These are phyloP conservation scores for Cladosporium sp. DNA, from an alignment of 2,329 filamentous ascomycete genomes.

Conservation along the genomic window DNA sequence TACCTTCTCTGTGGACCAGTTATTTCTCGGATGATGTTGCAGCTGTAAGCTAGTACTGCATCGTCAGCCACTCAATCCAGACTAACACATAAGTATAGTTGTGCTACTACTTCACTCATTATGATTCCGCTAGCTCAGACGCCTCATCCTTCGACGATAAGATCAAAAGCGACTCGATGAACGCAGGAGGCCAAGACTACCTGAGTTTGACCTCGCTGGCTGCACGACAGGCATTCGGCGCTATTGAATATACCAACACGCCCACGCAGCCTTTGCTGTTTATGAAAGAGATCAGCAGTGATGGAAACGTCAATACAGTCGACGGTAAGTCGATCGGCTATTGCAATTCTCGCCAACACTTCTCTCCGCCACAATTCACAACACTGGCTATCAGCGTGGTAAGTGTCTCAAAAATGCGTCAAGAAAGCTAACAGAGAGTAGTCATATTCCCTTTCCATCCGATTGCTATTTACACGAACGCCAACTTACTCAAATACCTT, in stretches of 20 bases:
- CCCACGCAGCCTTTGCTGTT: slow-evolving; percentile 52
- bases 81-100: slow-evolving; percentile 13
- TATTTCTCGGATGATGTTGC: slow-evolving; percentile 51
- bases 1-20: slow-evolving; percentile 55
- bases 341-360: not conserved
- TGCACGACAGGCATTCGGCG: slow-evolving; percentile 54
- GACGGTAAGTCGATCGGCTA: slow-evolving; percentile 25
- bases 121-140: slow-evolving; percentile 38
- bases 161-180: slow-evolving; percentile 49
- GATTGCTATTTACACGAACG: slow-evolving; percentile 39
- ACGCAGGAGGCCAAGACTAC: slow-evolving; percentile 52
- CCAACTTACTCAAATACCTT: slow-evolving; percentile 35
- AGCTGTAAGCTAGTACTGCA: slow-evolving; percentile 40
- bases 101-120: slow-evolving; percentile 55
- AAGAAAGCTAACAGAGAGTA: not conserved
- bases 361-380: not conserved
- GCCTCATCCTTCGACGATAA: slow-evolving; percentile 47
- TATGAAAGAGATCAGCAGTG: slow-evolving; percentile 59
- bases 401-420: not conserved
- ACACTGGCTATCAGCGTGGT: not conserved
- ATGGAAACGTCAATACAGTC: slow-evolving; percentile 40
- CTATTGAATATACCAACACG: slow-evolving; percentile 53
- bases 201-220: slow-evolving; percentile 53
- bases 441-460: slow-evolving; percentile 40
- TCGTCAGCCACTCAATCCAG: not conserved